Percentiles rank a stretch among this genome's conserved stretches.
phyloP scores from a whole-genome alignment of 768 basidiomycete genomes.

The Cantharellus cinnabarinus region DNA sequence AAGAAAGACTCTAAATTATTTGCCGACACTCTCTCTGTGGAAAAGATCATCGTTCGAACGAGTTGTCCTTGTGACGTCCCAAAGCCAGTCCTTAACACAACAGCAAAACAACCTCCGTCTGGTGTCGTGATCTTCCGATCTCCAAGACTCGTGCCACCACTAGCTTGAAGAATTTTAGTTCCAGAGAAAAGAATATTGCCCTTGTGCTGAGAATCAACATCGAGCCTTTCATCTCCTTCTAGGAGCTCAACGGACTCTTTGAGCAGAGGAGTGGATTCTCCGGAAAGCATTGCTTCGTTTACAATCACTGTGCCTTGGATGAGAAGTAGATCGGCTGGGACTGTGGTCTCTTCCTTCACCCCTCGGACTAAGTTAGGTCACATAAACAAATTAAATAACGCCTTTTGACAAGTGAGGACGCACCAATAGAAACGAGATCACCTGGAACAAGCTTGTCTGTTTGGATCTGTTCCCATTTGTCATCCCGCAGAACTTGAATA shows the following conservation, averaged over 20 bases:
- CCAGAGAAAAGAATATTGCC: slow-evolving; percentile 83
- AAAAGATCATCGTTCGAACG: slow-evolving; percentile 97
- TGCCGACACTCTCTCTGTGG: slow-evolving; percentile 87
- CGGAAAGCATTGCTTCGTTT: slow-evolving; percentile 98
- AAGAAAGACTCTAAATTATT: slow-evolving; percentile 92
- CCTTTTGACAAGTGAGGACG: slow-evolving; percentile 16
- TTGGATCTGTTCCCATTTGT: slow-evolving; percentile 59
- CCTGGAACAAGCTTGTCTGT: slow-evolving; percentile 82
- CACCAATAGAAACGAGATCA: slow-evolving; percentile 66
- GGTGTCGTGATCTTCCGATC: slow-evolving; percentile 31
- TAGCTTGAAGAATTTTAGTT: slow-evolving; percentile 87
- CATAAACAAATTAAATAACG: neutral
- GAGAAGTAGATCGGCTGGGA: slow-evolving; percentile 88
- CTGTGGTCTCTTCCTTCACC: slow-evolving; percentile 48
- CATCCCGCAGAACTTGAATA: slow-evolving; percentile 61
- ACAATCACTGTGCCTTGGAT: slow-evolving; percentile 85
- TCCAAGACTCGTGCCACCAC: slow-evolving; percentile 22
- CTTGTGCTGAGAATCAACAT: slow-evolving; percentile 73
- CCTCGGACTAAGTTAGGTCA: slow-evolving; percentile 18
- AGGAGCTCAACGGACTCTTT: slow-evolving; percentile 88
- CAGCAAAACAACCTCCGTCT: slow-evolving; percentile 78
- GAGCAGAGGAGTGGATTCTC: slow-evolving; percentile 89
- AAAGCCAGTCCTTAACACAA: slow-evolving; percentile 89
- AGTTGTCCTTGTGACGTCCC: slow-evolving; percentile 95
- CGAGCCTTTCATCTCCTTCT: slow-evolving; percentile 50